phyloP scores from a whole-genome alignment of 768 basidiomycete species.

The Lentinula boryana region DNA sequence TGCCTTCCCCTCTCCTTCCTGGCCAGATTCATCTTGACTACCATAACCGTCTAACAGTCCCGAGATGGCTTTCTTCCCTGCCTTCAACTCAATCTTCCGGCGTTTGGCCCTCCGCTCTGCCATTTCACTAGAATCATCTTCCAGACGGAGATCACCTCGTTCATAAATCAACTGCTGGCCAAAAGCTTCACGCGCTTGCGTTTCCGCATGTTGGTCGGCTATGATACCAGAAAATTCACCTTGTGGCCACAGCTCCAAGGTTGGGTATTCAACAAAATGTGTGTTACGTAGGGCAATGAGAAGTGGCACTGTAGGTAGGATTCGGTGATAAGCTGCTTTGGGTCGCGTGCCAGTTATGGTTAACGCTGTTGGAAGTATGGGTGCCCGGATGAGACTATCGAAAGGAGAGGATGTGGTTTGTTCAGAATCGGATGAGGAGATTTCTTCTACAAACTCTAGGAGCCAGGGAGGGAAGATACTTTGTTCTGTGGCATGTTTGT shows the following conservation, averaged over 20 bases:
- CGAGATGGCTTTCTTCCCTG: constrained; percentile 48
- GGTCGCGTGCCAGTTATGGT: constrained; percentile 12
- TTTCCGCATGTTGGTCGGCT: constrained; percentile 40
- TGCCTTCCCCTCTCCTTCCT: constrained; percentile 26
- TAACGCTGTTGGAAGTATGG: constrained; percentile 20
- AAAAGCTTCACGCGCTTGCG: not conserved
- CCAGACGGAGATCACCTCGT: not conserved
- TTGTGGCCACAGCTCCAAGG: constrained; percentile 61
- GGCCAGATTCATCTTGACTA: constrained; percentile 36
- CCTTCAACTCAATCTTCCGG: constrained; percentile 45
- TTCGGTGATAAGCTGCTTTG: constrained; percentile 43
- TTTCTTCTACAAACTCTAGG: constrained; percentile 32
- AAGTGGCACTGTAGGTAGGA: constrained; percentile 49
- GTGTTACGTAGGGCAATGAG: constrained; percentile 45
- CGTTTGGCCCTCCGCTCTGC: constrained; percentile 43
- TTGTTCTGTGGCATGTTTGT: not conserved
- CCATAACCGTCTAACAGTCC: constrained; percentile 59
- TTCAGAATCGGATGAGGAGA: constrained; percentile 18
- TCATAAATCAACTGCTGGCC: constrained; percentile 14
- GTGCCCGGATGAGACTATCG: constrained; percentile 54
- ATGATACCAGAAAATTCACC: constrained; percentile 57
- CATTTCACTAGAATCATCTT: constrained; percentile 14
- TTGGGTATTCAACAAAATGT: constrained; percentile 79
- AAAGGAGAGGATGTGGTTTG: constrained; percentile 51
- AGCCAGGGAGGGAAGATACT: constrained; percentile 46